Evolutionary conservation across 768 basidiomycete genomes (phyloP), one percentile per base, ranked within the genome.

Genomic region (Rhodotorula paludigena): DNA sequence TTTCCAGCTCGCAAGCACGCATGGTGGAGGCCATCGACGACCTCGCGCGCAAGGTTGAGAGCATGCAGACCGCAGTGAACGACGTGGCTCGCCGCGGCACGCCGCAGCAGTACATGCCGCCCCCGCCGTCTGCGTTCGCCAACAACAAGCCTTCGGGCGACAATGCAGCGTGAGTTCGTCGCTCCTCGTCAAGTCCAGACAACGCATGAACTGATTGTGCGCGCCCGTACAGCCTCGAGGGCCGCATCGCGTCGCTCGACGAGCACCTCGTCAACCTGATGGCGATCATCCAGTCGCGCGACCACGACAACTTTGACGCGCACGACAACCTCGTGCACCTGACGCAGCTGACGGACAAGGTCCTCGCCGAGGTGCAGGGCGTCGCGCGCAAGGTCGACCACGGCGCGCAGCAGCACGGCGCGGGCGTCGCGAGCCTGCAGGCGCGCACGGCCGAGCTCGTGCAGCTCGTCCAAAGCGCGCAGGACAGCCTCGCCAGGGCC

Each of bases 11-110:
- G 28, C 74, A 75, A 57, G 61, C 66, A 28, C 53, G 60, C 21
- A 74, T 75, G 70, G 57, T 73, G 39, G 68, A 74, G 44, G 68
- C 71, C 16, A 74, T 75, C 63, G 74, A 73, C 54, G 68, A 69
- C n/a, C 64, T 75, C n/a, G 55, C 74, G 15, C 58, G 61, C 35
- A 63, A 64, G 42, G 61, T 75, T 30, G 74, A 75, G 56, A 55
- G 44, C 12, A 35, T 73, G 7, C 53, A 62, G n/a, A 35, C 41
- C 56, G 21, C 55, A 32, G 38, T 54, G 45, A 39, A 41, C 54
- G 21, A 38, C 41, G 18, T 54, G 23, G 57, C 35, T 1, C 36
- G 54, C 10, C 57, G 68, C 21, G 57, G 48, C 5, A 55, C 14
- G 30, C 39, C 28, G 38, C 10, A 16, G 59, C 21, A 49, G 48